These are phyloP conservation scores for Pichia cabralensis DNA, from an alignment of 805 yeast species.

Conservation along the genomic window DNA sequence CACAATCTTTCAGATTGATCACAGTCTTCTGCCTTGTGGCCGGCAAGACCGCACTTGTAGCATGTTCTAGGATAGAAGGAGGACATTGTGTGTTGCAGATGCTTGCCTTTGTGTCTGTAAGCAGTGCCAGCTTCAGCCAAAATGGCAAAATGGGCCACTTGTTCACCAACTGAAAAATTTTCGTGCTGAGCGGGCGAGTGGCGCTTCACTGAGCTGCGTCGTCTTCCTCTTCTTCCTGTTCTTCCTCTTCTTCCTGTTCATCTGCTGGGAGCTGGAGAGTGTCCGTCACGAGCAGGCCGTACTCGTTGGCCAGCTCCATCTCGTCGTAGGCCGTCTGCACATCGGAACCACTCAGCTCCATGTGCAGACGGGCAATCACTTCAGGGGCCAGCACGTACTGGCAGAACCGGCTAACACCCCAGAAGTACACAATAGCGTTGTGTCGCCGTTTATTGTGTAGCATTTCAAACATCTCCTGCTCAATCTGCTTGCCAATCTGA, in stretches of 20 bases:
- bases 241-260: not conserved
- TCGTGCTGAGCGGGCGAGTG: too few species aligned
- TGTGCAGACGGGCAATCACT: too few species aligned
- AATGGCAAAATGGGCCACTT: too few species aligned
- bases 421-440: constrained; percentile 44
- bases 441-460: constrained; percentile 14
- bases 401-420: constrained; percentile 49
- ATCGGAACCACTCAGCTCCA: too few species aligned
- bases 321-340: constrained; percentile 36
- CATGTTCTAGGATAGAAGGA: constrained; percentile 68
- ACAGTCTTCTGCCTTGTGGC: constrained; percentile 86
- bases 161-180: too few species aligned
- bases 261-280: too few species aligned
- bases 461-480: constrained; percentile 19
- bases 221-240: not conserved
- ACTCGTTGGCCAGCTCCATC: constrained; percentile 34
- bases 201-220: not conserved
- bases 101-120: too few species aligned
- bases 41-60: constrained; percentile 86
- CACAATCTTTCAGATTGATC: constrained; percentile 76
- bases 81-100: too few species aligned
- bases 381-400: constrained; percentile 58
- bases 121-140: too few species aligned
- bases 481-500: constrained; percentile 35
- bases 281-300: too few species aligned